These are phyloP conservation scores for Hyaloscypha hepaticicola DNA, from an alignment of 495 filamentous ascomycete species.

Conservation along the genomic window DNA sequence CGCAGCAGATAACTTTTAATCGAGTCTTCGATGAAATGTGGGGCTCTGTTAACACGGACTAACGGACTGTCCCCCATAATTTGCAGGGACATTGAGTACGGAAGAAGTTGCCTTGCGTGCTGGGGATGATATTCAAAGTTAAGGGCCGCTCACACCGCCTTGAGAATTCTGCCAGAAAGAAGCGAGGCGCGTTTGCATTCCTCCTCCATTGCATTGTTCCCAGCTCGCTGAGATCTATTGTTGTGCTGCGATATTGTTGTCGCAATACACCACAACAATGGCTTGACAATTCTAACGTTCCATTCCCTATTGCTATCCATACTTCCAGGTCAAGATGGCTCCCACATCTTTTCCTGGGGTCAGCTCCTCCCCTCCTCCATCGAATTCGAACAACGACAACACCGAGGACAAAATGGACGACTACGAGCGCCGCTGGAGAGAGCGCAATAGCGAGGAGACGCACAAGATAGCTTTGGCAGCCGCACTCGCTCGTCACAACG, in stretches of 20 bases:
- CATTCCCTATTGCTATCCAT: not conserved
- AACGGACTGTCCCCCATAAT: no score
- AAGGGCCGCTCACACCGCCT: not conserved
- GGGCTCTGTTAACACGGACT: no score
- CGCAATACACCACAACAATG: not conserved
- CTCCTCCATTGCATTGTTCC: not conserved
- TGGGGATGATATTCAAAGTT: no score
- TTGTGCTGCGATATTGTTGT: not conserved
- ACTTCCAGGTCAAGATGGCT: not conserved
- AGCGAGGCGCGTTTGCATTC: not conserved
- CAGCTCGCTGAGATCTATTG: not conserved
- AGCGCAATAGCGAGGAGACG: not conserved
- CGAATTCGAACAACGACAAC: not conserved
- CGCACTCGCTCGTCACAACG: slow-evolving; percentile 42
- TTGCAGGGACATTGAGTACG: no score
- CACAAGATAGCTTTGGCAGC: not conserved
- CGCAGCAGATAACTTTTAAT: no score
- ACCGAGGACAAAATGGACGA: not conserved
- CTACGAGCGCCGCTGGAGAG: not conserved
- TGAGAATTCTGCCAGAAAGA: not conserved
- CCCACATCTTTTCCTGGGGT: not conserved
- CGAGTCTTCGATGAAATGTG: no score
- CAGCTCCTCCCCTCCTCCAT: not conserved
- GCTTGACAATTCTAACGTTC: not conserved
- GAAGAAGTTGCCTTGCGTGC: no score